phyloP scores from a whole-genome alignment of 257 asterid species.

The Leonotis leonurus region DNA sequence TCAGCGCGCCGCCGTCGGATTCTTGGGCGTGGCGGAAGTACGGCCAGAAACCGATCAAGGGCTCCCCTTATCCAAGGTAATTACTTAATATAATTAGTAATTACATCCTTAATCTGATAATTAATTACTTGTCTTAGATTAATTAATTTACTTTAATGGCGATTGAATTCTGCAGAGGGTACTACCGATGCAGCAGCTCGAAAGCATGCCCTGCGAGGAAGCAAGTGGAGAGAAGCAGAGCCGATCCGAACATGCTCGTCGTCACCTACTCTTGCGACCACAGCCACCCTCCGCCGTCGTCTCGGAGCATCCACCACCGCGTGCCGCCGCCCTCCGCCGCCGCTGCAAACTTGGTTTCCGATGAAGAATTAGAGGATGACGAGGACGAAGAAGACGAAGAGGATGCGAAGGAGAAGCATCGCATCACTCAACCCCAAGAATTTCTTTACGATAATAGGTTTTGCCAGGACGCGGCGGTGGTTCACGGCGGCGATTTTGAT shows the following conservation, averaged over 20 bases:
- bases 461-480: constrained; percentile 2
- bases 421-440: constrained; percentile 15
- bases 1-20: constrained; percentile 80
- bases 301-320: constrained; percentile 29
- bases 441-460: constrained; percentile 18
- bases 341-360: constrained; percentile 11
- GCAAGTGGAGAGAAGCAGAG: constrained; percentile 72
- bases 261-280: constrained; percentile 75
- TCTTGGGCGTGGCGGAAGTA: constrained; percentile 95
- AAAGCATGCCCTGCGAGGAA: constrained; percentile 86
- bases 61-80: constrained; percentile 89
- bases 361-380: constrained; percentile 2
- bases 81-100: background rate
- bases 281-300: constrained; percentile 59
- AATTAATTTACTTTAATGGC: background rate
- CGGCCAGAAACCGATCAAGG: constrained; percentile 92
- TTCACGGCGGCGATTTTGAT: constrained; percentile 27
- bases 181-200: constrained; percentile 77
- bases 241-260: constrained; percentile 49
- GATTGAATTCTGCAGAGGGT: constrained; percentile 38
- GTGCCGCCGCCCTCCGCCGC: background rate
- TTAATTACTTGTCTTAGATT: background rate
- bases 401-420: constrained; percentile 16
- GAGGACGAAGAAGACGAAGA: constrained; percentile 5
- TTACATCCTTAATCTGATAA: background rate